phyloP scores from a whole-genome alignment of 2,329 filamentous ascomycete genomes.

The Colletotrichum salicis region DNA sequence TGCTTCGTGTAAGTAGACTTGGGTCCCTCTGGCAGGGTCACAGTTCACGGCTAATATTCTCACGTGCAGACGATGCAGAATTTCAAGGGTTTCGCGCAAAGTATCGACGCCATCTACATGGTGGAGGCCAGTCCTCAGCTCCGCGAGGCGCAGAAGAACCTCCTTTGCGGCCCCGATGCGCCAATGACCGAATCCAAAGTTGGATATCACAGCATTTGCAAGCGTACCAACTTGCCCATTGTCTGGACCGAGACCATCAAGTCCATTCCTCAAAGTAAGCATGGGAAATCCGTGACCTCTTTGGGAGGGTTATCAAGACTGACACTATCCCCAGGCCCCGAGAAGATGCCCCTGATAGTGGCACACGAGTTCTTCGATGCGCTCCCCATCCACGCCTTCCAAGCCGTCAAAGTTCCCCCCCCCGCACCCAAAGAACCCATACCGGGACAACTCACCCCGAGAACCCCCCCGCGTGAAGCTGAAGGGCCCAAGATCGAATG shows the following conservation, averaged over 20 bases:
- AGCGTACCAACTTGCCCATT: conserved; percentile 78
- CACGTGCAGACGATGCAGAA: conserved; percentile 78
- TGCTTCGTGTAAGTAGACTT: conserved; percentile 76
- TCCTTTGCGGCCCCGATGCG: conserved; percentile 80
- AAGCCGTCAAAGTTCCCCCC: conserved; percentile 68
- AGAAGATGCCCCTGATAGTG: conserved; percentile 88
- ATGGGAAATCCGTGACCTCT: background rate
- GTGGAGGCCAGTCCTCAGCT: conserved; percentile 91
- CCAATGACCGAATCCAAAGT: conserved; percentile 76
- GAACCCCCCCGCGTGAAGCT: conserved; percentile 55
- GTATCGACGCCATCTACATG: conserved; percentile 89
- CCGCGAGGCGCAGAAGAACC: conserved; percentile 78
- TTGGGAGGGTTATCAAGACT: conserved; percentile 20
- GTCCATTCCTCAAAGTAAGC: conserved; percentile 76
- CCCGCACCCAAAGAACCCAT: conserved; percentile 30
- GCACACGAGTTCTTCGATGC: conserved; percentile 99
- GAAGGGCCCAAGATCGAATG: conserved; percentile 66
- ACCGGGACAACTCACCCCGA: conserved; percentile 45
- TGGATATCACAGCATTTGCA: conserved; percentile 80
- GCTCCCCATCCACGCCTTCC: conserved; percentile 94
- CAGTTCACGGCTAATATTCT: background rate
- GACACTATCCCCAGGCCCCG: conserved; percentile 57
- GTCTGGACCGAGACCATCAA: conserved; percentile 92
- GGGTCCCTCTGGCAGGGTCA: background rate
- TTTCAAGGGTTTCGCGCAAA: conserved; percentile 80